Evolutionary conservation across 768 basidiomycete genomes (phyloP).

Genomic region (Pleurotus pulmonarius): DNA sequence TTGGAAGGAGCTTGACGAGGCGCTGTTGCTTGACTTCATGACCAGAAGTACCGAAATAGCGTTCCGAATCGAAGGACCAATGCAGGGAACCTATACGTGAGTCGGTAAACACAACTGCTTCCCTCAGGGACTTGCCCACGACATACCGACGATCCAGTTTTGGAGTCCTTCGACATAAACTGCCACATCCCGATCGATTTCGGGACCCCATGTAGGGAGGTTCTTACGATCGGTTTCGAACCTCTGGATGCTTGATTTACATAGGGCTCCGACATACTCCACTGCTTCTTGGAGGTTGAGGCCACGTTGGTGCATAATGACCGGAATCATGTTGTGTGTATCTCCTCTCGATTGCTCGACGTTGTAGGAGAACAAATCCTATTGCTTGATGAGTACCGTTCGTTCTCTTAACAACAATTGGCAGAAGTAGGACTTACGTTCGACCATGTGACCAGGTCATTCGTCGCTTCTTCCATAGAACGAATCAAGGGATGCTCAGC

Average conservation of each 20-base stretch:
- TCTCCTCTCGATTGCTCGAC: conserved; percentile 37
- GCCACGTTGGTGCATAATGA: conserved; percentile 33
- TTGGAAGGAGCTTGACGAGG: conserved; percentile 11
- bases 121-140: not conserved
- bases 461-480: conserved; percentile 41
- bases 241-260: conserved; percentile 22
- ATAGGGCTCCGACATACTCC: conserved; percentile 29
- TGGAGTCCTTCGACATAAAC: conserved; percentile 34
- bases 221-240: conserved; percentile 24
- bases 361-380: conserved; percentile 39
- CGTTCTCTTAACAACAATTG: too few species aligned
- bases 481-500: conserved; percentile 45
- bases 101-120: too few species aligned
- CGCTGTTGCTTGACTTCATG: conserved; percentile 21
- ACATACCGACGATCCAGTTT: conserved; percentile 27
- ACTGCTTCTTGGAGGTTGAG: conserved; percentile 32
- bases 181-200: conserved; percentile 26
- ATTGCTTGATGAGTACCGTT: not conserved
- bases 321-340: conserved; percentile 36
- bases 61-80: conserved; percentile 41
- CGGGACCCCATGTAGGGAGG: conserved; percentile 32
- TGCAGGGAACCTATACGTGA: conserved; percentile 25
- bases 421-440: conserved; percentile 31
- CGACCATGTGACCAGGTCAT: conserved; percentile 50
- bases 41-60: conserved; percentile 28